These are phyloP conservation scores for Sphaceloma murrayae DNA, from an alignment of 2,329 filamentous ascomycete genomes.

Conservation along the genomic window DNA sequence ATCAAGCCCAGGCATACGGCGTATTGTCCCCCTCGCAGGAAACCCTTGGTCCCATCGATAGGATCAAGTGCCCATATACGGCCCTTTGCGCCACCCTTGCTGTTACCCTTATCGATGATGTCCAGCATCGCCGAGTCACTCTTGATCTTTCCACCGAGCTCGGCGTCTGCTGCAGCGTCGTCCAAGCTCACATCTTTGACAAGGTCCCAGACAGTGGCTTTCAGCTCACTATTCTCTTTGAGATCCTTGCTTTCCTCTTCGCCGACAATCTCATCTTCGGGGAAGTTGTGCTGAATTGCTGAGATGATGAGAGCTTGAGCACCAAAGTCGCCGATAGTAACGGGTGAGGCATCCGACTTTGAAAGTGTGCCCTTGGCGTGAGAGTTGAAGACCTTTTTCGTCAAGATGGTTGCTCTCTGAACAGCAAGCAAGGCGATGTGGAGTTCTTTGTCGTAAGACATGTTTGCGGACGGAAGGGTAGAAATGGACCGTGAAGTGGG, in stretches of 20 bases:
- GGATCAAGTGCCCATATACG: constrained; percentile 95
- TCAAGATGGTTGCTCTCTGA: constrained; percentile 68
- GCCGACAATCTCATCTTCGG: constrained; percentile 79
- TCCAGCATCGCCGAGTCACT: constrained; percentile 55
- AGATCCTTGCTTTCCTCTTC: constrained; percentile 86
- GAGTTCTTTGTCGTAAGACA: constrained; percentile 65
- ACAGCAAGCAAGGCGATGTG: constrained; percentile 79
- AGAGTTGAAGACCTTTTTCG: constrained; percentile 70
- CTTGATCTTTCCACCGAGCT: constrained; percentile 60
- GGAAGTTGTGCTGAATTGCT: constrained; percentile 82
- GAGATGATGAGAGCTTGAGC: constrained; percentile 93
- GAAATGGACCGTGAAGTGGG: constrained; percentile 15
- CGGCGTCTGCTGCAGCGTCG: constrained; percentile 53
- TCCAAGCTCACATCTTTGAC: constrained; percentile 63
- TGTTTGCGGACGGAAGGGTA: constrained; percentile 30
- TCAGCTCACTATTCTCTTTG: constrained; percentile 58
- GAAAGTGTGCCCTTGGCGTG: constrained; percentile 89
- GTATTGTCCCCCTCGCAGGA: constrained; percentile 91
- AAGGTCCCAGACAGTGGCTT: constrained; percentile 72
- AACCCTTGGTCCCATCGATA: constrained; percentile 96
- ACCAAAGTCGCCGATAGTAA: constrained; percentile 96
- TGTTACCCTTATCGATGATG: constrained; percentile 51
- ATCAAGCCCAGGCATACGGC: constrained; percentile 88
- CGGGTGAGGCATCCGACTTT: constrained; percentile 92
- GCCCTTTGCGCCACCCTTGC: constrained; percentile 60